A percentile compares a stretch with the other conserved stretches of the same genome.
Conservation (phyloP, 495 filamentous ascomycete genomes). For the Penicillium pancosmium region DNA sequence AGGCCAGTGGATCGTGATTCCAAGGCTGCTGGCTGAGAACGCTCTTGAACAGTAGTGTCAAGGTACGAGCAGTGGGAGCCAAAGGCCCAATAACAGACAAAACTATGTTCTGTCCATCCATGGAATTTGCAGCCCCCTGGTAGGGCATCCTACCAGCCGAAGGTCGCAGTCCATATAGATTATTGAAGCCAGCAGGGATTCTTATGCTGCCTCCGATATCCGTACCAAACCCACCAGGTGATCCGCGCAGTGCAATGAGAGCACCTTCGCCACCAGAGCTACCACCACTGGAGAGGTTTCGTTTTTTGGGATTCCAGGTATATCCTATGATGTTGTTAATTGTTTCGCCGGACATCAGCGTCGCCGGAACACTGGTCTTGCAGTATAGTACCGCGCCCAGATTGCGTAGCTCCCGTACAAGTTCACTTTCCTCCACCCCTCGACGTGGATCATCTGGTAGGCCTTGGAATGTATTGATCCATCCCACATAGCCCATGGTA, state of each 20-base stretch:
- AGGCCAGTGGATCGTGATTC: slow-evolving; percentile 63
- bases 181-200: slow-evolving; percentile 67
- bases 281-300: slow-evolving; percentile 51
- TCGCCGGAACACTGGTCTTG: slow-evolving; percentile 65
- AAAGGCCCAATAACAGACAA: slow-evolving; percentile 63
- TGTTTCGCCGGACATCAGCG: slow-evolving; percentile 64
- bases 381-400: slow-evolving; percentile 65
- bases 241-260: slow-evolving; percentile 57
- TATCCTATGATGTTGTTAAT: slow-evolving; percentile 58
- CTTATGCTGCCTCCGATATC: slow-evolving; percentile 75
- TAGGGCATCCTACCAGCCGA: slow-evolving; percentile 51
- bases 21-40: slow-evolving; percentile 61
- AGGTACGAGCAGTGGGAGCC: slow-evolving; percentile 47
- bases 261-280: slow-evolving; percentile 68
- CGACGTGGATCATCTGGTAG: slow-evolving; percentile 41
- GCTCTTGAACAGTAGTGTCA: slow-evolving; percentile 57
- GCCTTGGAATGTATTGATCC: slow-evolving; percentile 57
- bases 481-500: slow-evolving; percentile 62
- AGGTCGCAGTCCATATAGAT: slow-evolving; percentile 57
- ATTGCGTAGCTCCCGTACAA: slow-evolving; percentile 54
- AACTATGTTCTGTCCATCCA: slow-evolving; percentile 62
- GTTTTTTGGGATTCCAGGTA: slow-evolving; percentile 54
- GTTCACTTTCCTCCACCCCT: slow-evolving; percentile 47
- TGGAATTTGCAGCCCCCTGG: slow-evolving; percentile 46
- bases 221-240: slow-evolving; percentile 61